Evolutionary conservation across 1,284 basidiomycete genomes (phyloP), one percentile per base, ranked within the genome.

Genomic region (Cryptococcus sp.): DNA sequence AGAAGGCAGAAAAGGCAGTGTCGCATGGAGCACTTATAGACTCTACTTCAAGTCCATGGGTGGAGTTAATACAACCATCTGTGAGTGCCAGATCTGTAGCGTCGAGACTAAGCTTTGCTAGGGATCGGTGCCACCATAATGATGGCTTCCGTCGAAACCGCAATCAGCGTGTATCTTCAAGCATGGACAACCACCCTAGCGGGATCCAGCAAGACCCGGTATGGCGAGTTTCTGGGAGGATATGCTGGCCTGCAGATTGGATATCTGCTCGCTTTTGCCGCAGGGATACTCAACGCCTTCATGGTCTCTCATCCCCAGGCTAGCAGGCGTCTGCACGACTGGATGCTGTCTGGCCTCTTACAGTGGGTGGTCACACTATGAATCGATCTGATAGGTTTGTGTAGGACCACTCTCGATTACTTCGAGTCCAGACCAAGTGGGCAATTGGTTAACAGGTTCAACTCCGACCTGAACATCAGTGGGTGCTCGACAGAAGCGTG

Each of bases 21-120:
- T 90, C 11, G 87, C 88, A 66, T 89, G 87, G 87, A 72, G 74
- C 0, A 85, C 89, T 50, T 91, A 91, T 48, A 25, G 10, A 3
- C 27, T 61, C 10, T 65, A 65, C 49, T 53, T 65, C 20, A 50
- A 42, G 22, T 44, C 42, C 1, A 65, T 65, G 63, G 31, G 31
- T 35, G 31, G 62, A 59, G 16, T 50, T 11, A 20, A 39, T 16
- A 8, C 52, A 49, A 3, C 51, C 61, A 22, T 19, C 35, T 15
- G 16, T 57, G 15, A 60, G 61, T 61, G 39, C 51, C 22, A 15
- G 17, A 15, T 8, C 53, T 10, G 8, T 19, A 13, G 6, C 23
- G 10, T 10, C n/a, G 19, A 40, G 5, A 42, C 45, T 47, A 22
- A 54, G 17, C 40, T 49, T 15, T 7, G 13, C n/a, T 44, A 61